Percentiles rank a stretch among this genome's conserved stretches.
Conservation (phyloP, 179 eudicot genomes). For the Camellia oleifera region DNA sequence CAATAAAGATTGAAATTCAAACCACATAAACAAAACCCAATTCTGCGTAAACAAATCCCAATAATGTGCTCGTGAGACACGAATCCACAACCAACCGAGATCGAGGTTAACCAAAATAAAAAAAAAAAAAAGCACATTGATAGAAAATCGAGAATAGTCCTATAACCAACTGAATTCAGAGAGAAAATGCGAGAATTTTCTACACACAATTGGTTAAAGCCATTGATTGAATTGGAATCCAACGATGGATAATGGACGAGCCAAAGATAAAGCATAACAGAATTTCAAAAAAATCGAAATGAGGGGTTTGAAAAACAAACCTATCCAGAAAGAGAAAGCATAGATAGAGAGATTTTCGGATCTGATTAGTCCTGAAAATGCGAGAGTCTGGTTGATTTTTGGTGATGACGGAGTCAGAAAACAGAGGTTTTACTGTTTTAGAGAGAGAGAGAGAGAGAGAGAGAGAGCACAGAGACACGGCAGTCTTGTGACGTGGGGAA, state of each 20-base stretch:
- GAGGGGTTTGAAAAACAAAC: background rate
- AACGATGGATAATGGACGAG: background rate
- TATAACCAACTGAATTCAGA: background rate
- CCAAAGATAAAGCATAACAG: background rate
- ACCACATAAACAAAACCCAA: background rate
- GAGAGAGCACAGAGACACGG: background rate
- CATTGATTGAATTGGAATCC: background rate
- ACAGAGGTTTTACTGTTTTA: background rate
- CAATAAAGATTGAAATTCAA: background rate
- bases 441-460: background rate
- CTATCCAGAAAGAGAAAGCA: background rate
- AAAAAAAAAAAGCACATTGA: slow-evolving; percentile 20
- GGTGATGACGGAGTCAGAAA: background rate
- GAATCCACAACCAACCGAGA: slow-evolving; percentile 15
- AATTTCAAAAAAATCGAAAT: background rate
- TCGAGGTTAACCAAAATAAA: slow-evolving; percentile 14
- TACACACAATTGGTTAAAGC: background rate
- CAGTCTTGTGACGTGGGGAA: slow-evolving; percentile 25
- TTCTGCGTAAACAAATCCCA: background rate
- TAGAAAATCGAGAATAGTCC: background rate
- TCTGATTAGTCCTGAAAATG: slow-evolving; percentile 27
- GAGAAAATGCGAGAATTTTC: background rate
- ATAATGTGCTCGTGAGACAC: background rate
- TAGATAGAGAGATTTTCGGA: slow-evolving; percentile 19
- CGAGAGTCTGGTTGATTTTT: slow-evolving; percentile 13